Evolutionary conservation across 805 yeast genomes (phyloP).

Genomic region (Yamadazyma scolyti): DNA sequence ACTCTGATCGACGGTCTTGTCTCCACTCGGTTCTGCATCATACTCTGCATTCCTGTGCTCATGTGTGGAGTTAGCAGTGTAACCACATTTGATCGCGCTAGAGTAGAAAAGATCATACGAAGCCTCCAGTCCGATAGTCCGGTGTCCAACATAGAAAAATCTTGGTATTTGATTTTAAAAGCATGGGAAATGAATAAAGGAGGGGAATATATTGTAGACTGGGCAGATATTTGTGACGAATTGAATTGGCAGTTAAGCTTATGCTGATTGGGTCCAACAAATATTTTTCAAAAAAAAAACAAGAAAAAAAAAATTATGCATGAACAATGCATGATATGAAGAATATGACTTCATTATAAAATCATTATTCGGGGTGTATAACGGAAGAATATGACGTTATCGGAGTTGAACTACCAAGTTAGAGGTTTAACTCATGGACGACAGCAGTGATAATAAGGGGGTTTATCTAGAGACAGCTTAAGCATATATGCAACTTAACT

Average conservation of each 20-base stretch:
- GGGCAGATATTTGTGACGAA: slow-evolving; percentile 23
- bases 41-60: slow-evolving; percentile 18
- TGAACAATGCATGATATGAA: too few species aligned
- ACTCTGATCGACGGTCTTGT: slow-evolving; percentile 4
- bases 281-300: too few species aligned
- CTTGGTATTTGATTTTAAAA: slow-evolving; percentile 13
- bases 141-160: slow-evolving; percentile 16
- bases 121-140: slow-evolving; percentile 11
- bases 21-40: slow-evolving; percentile 10
- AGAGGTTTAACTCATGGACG: too few species aligned
- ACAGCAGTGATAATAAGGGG: too few species aligned
- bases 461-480: too few species aligned
- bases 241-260: slow-evolving; percentile 18
- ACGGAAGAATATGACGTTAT: too few species aligned
- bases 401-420: too few species aligned
- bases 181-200: slow-evolving; percentile 18
- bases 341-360: too few species aligned
- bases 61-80: slow-evolving; percentile 23
- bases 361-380: too few species aligned
- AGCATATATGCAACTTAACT: too few species aligned
- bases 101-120: slow-evolving; percentile 14
- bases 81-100: slow-evolving; percentile 15
- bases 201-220: slow-evolving; percentile 16
- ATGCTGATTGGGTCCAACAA: too few species aligned
- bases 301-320: too few species aligned